phyloP scores from a whole-genome alignment of 2,329 filamentous ascomycete species.

The Aspergillus fischeri region DNA sequence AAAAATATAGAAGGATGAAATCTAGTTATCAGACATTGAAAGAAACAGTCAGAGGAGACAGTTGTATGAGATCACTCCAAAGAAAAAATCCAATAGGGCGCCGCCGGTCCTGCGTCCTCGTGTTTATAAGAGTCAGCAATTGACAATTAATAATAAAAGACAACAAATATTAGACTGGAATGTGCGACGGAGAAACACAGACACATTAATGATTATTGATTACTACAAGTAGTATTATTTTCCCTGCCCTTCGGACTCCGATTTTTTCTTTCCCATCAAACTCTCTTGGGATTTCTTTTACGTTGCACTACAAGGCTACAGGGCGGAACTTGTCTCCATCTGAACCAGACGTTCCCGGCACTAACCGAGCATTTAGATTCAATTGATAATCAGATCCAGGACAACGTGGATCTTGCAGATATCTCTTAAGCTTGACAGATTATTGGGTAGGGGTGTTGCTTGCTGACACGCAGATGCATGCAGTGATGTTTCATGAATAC shows the following conservation, averaged over 20 bases:
- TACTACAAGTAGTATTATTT: neutral
- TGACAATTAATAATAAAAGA: neutral
- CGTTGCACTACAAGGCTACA: neutral
- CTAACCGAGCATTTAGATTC: slow-evolving; percentile 2
- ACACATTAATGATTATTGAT: neutral
- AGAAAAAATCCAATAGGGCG: neutral
- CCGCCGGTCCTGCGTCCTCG: neutral
- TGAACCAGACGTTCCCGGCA: slow-evolving; percentile 1
- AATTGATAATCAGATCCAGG: neutral
- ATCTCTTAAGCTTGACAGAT: neutral
- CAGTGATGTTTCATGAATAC: neutral
- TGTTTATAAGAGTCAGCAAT: neutral
- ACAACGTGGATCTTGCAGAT: neutral
- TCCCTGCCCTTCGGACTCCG: neutral
- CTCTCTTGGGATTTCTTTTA: neutral
- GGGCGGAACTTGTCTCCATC: neutral
- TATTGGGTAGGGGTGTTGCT: neutral
- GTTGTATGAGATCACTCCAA: neutral
- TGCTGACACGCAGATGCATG: neutral
- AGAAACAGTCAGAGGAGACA: neutral
- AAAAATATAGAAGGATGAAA: slow-evolving; percentile 5
- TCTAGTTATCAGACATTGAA: no score
- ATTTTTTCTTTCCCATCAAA: neutral
- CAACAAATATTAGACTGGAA: neutral
- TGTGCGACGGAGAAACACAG: neutral